Percentiles rank a stretch among this genome's conserved stretches.
These are phyloP conservation scores for Fraxinus velutina DNA, from an alignment of 305 asterid genomes.

Conservation along the genomic window DNA sequence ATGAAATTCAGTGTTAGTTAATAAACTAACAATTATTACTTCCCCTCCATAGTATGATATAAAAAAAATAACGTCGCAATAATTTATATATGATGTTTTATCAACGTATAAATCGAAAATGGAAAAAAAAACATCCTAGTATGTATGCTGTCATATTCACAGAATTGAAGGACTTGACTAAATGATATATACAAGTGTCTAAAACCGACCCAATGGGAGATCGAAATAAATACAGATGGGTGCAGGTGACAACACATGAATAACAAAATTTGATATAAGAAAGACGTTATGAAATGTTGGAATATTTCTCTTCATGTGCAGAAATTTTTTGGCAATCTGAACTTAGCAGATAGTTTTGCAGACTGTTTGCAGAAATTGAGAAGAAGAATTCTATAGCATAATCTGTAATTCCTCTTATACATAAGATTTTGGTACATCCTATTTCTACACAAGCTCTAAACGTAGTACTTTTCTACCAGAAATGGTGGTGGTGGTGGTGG, in stretches of 20 bases:
- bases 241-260: neutral
- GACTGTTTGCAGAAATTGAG: neutral
- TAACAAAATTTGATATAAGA: neutral
- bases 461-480: neutral
- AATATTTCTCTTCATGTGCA: neutral
- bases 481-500: neutral
- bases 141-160: neutral
- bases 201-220: neutral
- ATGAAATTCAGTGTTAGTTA: neutral
- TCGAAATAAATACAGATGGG: neutral
- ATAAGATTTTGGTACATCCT: neutral
- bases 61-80: neutral
- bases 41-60: neutral
- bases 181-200: too few species aligned
- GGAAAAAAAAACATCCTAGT: neutral
- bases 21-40: too few species aligned
- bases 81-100: neutral
- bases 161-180: neutral
- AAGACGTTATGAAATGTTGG: neutral
- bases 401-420: neutral
- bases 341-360: neutral
- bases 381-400: neutral
- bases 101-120: neutral
- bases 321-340: neutral
- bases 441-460: neutral